Base-by-base conservation (phyloP, 176 grass and related monocot genomes). In the Guadua angustifolia region DNA sequence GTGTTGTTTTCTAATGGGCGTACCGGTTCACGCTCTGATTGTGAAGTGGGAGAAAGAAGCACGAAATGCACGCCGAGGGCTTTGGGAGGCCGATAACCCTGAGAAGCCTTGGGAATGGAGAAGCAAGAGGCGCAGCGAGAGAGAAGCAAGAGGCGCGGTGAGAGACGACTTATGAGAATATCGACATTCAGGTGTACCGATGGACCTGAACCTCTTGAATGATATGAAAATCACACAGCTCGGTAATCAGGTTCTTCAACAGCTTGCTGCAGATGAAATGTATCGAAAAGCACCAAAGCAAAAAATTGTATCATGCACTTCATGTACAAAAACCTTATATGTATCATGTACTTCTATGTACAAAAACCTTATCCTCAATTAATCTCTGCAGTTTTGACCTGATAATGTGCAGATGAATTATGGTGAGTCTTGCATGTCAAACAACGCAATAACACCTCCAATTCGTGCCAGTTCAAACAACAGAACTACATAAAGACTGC, bases 71-170 rank as follows among this genome's bases (percentile, higher is more conserved):
- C 56, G 83, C 6, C 67, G 19, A 66, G 88, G 88, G 21, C 73
- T 90, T 42, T 90, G 88, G 88, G 65, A 24, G 29, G 66, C 22
- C 38, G 18, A 65, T 24, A 78, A 90, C 79, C 88, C 83, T 15
- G 88, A 83, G 73, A 78, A 82, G 45, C 83, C 79, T 2, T 89
- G 88, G 88, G 53, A 89, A 2, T 89, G 83, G 83, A 89, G 79
- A 49, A 89, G 47, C 25, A 73, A 40, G 2, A 65, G 71, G 17
- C 70, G 83, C 52, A 82, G 29, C 1, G 29, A 29, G 29, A 29
- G 29, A 29, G 79, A 49, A 89, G 47, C 25, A 73, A 40, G 2
- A 65, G 71, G 17, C 70, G 83, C 52, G 77, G 29, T 29, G 29
- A 29, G 29, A 29, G 29, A 29, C 29, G 29, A 29, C 29, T 71